Base-by-base conservation (phyloP, 1,139 yeast genomes). In the Candida mesenterica region DNA sequence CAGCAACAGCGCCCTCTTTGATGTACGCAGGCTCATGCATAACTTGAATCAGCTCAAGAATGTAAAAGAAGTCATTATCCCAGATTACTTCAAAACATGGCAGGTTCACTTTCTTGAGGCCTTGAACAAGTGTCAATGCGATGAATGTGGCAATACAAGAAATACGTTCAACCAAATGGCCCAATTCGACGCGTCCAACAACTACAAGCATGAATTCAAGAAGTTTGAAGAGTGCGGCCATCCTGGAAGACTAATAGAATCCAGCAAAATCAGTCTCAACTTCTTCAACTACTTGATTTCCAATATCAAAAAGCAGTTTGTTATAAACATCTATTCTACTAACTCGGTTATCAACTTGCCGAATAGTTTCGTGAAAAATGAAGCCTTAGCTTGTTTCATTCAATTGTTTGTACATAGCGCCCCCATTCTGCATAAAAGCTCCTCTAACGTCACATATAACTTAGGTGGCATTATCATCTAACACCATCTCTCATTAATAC, bases 31-130 rank as follows among this genome's bases (percentile, higher is more conserved):
- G 6, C 39, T 53, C 17, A 33, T 42, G 16, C 24, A 34, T 12
- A 38, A 35, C 15, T 30, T 49, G 18, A 30, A 42, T 9, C 19
- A 34, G 3, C 38, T 49, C 14, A 29, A 44, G 0, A 39, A 42
- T 13, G 38, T 55, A 15, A 29, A 39, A 6, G 44, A 43, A 17
- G 37, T 58, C 19, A 40, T 45, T 2, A 41, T 58, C 12, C 62
- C 62, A 1, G 63, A 58, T 39, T 58, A 55, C 31, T 55, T 57
- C 43, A 44, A 53, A 38, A 49, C 47, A 20, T 57, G 61, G 61
- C 31, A 48, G n/a, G 40, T 38, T 4, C 42, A 43, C 18, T 43
- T 55, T 33, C 52, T 55, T 30, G 52, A 53, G 17, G 20, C 30
- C 10, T 38, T 49, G 15, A 55, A 56, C 31, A 40, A 39, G n/a